These are phyloP conservation scores for Corymbia calophylla DNA, from an alignment of 441 rosid genomes.

Conservation along the genomic window DNA sequence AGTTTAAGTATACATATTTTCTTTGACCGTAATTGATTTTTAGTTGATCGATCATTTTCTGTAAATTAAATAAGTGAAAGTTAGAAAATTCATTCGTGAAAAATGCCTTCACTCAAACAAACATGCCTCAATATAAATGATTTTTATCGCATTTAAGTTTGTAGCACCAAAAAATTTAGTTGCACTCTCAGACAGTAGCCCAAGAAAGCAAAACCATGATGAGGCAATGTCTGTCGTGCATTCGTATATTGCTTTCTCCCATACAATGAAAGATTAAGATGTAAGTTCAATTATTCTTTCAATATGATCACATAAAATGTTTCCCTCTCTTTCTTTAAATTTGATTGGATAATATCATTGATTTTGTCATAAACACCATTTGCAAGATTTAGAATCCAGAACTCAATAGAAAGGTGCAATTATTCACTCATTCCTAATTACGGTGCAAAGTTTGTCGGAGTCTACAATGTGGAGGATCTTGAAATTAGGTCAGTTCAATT, in stretches of 20 bases:
- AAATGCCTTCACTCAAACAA: background rate
- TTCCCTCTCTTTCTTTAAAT: background rate
- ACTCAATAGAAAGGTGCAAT: background rate
- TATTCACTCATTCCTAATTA: background rate
- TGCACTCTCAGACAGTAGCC: background rate
- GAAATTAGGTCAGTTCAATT: background rate
- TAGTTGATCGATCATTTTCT: background rate
- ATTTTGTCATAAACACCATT: background rate
- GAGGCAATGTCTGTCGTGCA: background rate
- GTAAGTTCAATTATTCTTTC: background rate
- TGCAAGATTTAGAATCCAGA: background rate
- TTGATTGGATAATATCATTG: background rate
- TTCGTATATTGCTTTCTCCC: background rate
- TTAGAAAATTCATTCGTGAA: background rate
- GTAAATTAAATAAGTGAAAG: background rate
- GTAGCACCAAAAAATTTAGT: background rate
- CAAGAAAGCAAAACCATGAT: background rate
- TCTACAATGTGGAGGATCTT: background rate
- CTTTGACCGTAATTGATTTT: background rate
- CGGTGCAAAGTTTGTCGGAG: background rate
- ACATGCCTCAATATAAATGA: background rate
- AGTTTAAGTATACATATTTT: background rate
- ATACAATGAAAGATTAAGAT: background rate
- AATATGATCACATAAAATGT: background rate
- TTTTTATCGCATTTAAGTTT: rapidly evolving